These are phyloP conservation scores for Colletotrichum sublineola DNA, from an alignment of 2,329 filamentous ascomycete species.

Conservation along the genomic window DNA sequence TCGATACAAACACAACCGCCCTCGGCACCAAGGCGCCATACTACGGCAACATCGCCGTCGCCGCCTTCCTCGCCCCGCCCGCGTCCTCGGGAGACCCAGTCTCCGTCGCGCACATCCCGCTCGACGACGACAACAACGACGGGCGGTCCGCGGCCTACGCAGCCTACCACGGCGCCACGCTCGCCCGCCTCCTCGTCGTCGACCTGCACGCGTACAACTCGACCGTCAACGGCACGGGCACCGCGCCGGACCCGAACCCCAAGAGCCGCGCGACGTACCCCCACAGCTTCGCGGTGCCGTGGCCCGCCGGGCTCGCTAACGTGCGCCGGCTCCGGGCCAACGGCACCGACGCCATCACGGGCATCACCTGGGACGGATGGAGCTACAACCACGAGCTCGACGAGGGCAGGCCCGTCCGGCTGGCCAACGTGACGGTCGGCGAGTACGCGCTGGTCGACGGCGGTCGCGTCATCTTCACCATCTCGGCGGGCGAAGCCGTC, in stretches of 20 bases:
- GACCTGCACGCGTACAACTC: slow-evolving; percentile 73
- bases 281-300: slow-evolving; percentile 59
- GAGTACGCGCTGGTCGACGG: slow-evolving; percentile 56
- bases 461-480: slow-evolving; percentile 54
- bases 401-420: slow-evolving; percentile 63
- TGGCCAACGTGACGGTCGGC: slow-evolving; percentile 67
- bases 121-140: slow-evolving; percentile 45
- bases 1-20: slow-evolving; percentile 62
- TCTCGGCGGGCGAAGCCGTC: slow-evolving; percentile 59
- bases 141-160: slow-evolving; percentile 67
- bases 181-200: slow-evolving; percentile 66
- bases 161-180: slow-evolving; percentile 59
- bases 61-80: slow-evolving; percentile 66
- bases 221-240: slow-evolving; percentile 57
- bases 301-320: slow-evolving; percentile 43
- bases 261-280: slow-evolving; percentile 48
- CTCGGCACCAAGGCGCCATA: slow-evolving; percentile 74
- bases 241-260: slow-evolving; percentile 46
- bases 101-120: slow-evolving; percentile 62
- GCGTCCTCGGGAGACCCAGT: slow-evolving; percentile 50
- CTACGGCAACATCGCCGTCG: slow-evolving; percentile 72
- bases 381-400: slow-evolving; percentile 73
- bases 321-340: slow-evolving; percentile 69
- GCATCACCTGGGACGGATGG: slow-evolving; percentile 71
- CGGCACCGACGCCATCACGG: slow-evolving; percentile 73